Conservation (phyloP, 1,139 yeast species). For the Blastobotrys buckinghamii region DNA sequence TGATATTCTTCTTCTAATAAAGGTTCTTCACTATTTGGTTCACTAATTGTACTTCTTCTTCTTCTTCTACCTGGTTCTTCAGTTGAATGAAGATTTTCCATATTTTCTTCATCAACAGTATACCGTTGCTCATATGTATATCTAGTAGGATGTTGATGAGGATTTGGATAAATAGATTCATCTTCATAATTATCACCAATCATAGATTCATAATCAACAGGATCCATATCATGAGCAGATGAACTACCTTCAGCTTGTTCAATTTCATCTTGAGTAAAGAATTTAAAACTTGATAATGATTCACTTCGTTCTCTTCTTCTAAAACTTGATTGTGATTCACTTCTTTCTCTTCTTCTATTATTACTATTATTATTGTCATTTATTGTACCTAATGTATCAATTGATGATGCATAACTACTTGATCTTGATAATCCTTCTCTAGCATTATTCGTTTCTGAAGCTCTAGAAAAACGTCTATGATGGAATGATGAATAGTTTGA, state of each 20-base stretch:
- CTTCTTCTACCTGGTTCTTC: slow-evolving; percentile 12
- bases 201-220: slow-evolving; percentile 39
- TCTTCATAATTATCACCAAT: slow-evolving; percentile 25
- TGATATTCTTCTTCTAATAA: slow-evolving; percentile 6
- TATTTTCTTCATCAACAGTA: slow-evolving; percentile 8
- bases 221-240: slow-evolving; percentile 59
- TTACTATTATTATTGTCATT: too few relatives aligned
- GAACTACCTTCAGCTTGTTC: slow-evolving; percentile 80
- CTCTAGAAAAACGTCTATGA: slow-evolving; percentile 43
- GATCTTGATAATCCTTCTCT: slow-evolving; percentile 16
- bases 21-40: slow-evolving; percentile 12
- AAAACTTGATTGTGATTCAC: slow-evolving; percentile 18
- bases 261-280: slow-evolving; percentile 77
- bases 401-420: slow-evolving; percentile 15
- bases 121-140: slow-evolving; percentile 15
- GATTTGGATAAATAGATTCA: slow-evolving; percentile 18
- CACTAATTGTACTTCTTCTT: slow-evolving; percentile 17
- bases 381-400: slow-evolving; percentile 8
- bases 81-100: slow-evolving; percentile 8
- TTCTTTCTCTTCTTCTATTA: slow-evolving; percentile 3
- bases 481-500: slow-evolving; percentile 87
- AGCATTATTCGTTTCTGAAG: slow-evolving; percentile 13
- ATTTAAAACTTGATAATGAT: slow-evolving; percentile 45
- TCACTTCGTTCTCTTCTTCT: not conserved
- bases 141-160: slow-evolving; percentile 22